These are phyloP conservation scores for Carex cristatella DNA, from an alignment of 176 grass and related monocot genomes.

Conservation along the genomic window DNA sequence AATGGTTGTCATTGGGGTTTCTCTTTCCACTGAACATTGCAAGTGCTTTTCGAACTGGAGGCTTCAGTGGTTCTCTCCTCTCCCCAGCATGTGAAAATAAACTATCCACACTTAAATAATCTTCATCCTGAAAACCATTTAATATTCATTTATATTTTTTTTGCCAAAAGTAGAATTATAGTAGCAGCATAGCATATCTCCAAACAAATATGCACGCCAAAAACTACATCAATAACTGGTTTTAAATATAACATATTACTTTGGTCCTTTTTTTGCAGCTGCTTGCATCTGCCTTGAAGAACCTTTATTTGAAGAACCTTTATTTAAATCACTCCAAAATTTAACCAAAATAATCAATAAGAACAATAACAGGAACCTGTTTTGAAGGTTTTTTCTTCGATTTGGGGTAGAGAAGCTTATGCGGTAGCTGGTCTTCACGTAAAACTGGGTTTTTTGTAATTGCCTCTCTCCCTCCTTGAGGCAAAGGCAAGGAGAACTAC, in stretches of 20 bases:
- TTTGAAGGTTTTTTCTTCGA: conserved; percentile 67
- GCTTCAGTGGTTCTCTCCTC: conserved; percentile 64
- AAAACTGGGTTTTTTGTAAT: conserved; percentile 77
- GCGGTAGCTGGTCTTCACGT: conserved; percentile 93
- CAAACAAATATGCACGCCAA: neutral
- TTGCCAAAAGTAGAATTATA: neutral
- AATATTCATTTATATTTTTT: conserved; percentile 1
- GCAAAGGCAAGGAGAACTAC: conserved; percentile 95
- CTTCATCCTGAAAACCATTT: conserved; percentile 47
- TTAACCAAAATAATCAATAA: neutral
- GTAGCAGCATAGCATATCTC: neutral
- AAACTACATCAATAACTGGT: neutral
- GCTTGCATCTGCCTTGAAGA: neutral
- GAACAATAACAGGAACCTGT: conserved; percentile 41
- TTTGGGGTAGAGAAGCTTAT: conserved; percentile 79
- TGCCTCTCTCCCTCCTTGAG: conserved; percentile 87
- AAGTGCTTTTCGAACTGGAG: conserved; percentile 80
- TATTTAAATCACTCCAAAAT: neutral
- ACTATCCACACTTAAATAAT: conserved; percentile 53
- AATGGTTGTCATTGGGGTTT: conserved; percentile 98
- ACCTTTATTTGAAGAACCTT: neutral
- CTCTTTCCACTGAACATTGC: conserved; percentile 80
- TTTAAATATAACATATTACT: too few relatives aligned
- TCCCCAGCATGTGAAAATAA: conserved; percentile 73
- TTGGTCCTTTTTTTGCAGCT: neutral